Evolutionary conservation across 2,329 filamentous ascomycete species (phyloP), one percentile per base, ranked within the genome.

Genomic region (Emericellopsis cladophorae): DNA sequence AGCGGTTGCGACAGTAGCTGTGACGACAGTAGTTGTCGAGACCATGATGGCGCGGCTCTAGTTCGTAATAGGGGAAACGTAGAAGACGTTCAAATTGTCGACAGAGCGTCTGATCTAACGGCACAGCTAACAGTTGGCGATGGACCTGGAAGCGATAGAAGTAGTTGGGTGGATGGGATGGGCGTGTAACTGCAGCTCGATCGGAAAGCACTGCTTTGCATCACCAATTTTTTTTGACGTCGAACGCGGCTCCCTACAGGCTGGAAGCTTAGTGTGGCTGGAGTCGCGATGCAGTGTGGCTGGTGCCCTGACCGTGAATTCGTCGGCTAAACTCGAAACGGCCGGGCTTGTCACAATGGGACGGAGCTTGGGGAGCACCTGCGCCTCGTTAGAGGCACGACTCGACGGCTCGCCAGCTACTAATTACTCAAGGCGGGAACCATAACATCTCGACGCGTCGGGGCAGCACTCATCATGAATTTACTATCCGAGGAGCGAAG

Each of bases 1-100:
- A 49, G 73, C 61, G 39, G 74, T 76, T 54, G 74, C 75, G 54
- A 76, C 69, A 43, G 74, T 74, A 57, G 75, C 72, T 57, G 74
- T 76, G 59, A 75, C 69, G 56, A 79, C 55, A 48, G 68, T 74
- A 47, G 64, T 67, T 46, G 68, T 61, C 57, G 72, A 68, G 47
- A 72, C 62, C 64, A 66, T 66, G 43, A 48, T 54, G 46, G 45
- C 31, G 12, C 8, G 12, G 26, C 9, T 29, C 26, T 9, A 29
- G 26, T 29, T 12, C 9, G 26, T 9, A 29, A 9, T 9, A 12
- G 6, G 26, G 12, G 26, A 29, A 29, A 29, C 12, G 4, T 21
- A 21, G 18, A 5, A 5, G 18, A 21, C 18, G 18, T 12, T 29
- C 26, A 29, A 7, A 12, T 29, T 29, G 12, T 29, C 7, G 26